phyloP scores from a whole-genome alignment of 345 rosid genomes.

The Nasturtium officinale region DNA sequence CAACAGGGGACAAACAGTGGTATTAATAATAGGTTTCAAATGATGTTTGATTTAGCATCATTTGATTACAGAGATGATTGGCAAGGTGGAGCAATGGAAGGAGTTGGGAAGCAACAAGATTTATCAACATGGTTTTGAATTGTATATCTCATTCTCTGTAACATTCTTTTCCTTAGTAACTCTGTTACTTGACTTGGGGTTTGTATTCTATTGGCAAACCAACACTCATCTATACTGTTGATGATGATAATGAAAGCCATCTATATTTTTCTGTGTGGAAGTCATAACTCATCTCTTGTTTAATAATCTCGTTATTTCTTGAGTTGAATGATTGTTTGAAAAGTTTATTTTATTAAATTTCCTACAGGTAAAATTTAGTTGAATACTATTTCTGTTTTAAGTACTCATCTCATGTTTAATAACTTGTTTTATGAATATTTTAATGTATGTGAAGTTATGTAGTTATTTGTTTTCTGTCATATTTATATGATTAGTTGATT shows the following conservation, averaged over 20 bases:
- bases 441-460: too few species aligned
- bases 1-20: slow-evolving; percentile 47
- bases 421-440: too few species aligned
- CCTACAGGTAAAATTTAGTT: not conserved
- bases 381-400: not conserved
- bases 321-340: not conserved
- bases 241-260: slow-evolving; percentile 37
- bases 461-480: too few species aligned
- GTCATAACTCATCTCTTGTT: slow-evolving; percentile 15
- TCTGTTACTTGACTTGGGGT: slow-evolving; percentile 29
- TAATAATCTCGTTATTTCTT: slow-evolving; percentile 24
- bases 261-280: slow-evolving; percentile 13
- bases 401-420: too few species aligned
- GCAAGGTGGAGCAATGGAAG: slow-evolving; percentile 52
- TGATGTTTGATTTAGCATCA: slow-evolving; percentile 55
- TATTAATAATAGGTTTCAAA: slow-evolving; percentile 44
- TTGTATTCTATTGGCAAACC: slow-evolving; percentile 30
- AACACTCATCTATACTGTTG: slow-evolving; percentile 36
- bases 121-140: slow-evolving; percentile 64
- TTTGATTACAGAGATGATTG: slow-evolving; percentile 71
- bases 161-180: slow-evolving; percentile 29
- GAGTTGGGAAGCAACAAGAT: slow-evolving; percentile 59
- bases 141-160: slow-evolving; percentile 16
- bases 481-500: too few species aligned
- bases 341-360: not conserved